Base-by-base conservation (phyloP, 2,329 filamentous ascomycete genomes). In the Knoxdaviesia proteae region DNA sequence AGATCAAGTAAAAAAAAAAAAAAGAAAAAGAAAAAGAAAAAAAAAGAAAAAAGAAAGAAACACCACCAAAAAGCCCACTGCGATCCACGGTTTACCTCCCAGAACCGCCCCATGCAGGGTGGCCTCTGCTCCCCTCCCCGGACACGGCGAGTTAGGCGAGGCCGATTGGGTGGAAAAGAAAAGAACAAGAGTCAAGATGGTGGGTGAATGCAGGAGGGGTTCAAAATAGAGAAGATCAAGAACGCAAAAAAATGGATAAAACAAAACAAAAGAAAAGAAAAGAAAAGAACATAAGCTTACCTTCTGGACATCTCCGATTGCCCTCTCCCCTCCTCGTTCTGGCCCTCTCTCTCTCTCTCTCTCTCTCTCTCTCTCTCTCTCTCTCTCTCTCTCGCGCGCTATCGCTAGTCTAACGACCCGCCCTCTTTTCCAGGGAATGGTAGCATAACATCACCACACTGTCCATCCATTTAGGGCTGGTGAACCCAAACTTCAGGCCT, bases 1-100 rank as follows among this genome's bases (percentile, higher is more conserved):
- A 39, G 35, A 33, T 43, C 32, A 37, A 43, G 33, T 33, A 30
- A 44, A 44, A 40, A 33, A 8, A 41, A 10, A 33, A 41, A 34
- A n/a, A 38, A 37, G 32, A 6, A 38, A 37, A 36, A 32, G 20
- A 37, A 38, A 37, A 32, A 29, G 29, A 41, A 44, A 41, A 11
- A 37, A 29, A 36, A 31, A 35, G 29, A 39, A 38, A 36, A 44
- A 8, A 8, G 40, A 6, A 33, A 10, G 31, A 10, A 5, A 9
- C 20, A 29, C 10, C 36, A 20, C 30, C 36, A 11, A n/a, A 7
- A 38, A 38, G 30, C 36, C 11, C 20, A 20, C 7, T 4, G 20
- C 10, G 36, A 20, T 20, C 30, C 36, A 20, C 20, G 2, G 2
- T 20, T 20, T 20, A 20, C 20, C 20, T 20, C 20, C 20, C 20